Conservation (phyloP, 331 rosid genomes). For the Rosa hybrid region DNA sequence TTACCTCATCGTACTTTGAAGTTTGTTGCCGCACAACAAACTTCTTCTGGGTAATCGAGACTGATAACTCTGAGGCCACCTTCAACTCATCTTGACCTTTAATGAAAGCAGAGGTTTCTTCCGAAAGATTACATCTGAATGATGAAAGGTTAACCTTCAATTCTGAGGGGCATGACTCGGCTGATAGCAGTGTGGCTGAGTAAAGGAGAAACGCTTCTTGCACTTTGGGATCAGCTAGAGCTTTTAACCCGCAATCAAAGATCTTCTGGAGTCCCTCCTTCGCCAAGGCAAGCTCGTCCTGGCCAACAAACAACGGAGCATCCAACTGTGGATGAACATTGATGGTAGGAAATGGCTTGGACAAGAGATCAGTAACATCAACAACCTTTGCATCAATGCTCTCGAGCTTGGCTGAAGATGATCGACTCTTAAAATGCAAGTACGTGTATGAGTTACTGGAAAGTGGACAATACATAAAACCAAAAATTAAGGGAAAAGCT, state of each 20-base stretch:
- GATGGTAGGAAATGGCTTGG: background rate
- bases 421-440: background rate
- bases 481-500: background rate
- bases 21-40: background rate
- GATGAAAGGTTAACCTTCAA: background rate
- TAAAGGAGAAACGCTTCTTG: too few species aligned
- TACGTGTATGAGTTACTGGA: background rate
- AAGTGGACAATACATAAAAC: background rate
- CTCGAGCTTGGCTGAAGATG: background rate
- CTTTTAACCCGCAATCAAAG: background rate
- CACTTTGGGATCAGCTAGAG: background rate
- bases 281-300: background rate
- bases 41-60: background rate
- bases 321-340: background rate
- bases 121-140: background rate
- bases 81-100: background rate
- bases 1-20: background rate
- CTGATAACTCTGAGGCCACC: background rate
- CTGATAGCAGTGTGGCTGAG: background rate
- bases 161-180: background rate
- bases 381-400: background rate
- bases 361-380: background rate
- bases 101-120: background rate
- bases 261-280: background rate
- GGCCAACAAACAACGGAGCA: background rate